phyloP scores from a whole-genome alignment of 75 land plant species.

The Pinus albicaulis region DNA sequence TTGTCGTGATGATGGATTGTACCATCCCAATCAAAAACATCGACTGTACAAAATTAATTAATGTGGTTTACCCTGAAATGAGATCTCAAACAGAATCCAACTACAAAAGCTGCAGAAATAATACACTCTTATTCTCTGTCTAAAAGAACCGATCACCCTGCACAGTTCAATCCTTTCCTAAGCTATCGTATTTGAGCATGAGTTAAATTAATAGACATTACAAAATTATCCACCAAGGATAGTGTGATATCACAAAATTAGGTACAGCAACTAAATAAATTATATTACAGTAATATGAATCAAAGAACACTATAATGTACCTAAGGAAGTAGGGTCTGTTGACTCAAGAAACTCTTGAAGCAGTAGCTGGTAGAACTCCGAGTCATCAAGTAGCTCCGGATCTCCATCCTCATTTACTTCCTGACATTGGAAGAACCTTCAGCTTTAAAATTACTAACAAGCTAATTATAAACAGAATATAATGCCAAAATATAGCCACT shows the following conservation, averaged over 20 bases:
- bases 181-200: neutral
- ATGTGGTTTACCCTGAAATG: no score
- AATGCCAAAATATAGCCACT: neutral
- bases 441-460: neutral
- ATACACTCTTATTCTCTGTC: no score
- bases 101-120: no score
- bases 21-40: no score
- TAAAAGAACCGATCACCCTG: no score
- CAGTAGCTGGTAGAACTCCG: constrained; percentile 94
- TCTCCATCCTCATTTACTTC: constrained; percentile 50
- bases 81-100: no score
- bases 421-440: constrained; percentile 10
- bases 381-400: constrained; percentile 83
- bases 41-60: no score
- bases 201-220: neutral
- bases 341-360: constrained; percentile 93
- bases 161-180: neutral
- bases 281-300: neutral
- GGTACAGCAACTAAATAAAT: neutral
- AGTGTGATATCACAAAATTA: neutral
- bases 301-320: constrained; percentile 30
- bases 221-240: neutral
- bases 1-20: no score
- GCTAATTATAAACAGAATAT: neutral
- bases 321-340: constrained; percentile 59